These are phyloP conservation scores for Oryza meridionalis DNA, from an alignment of 176 grass and related monocot genomes.

Conservation along the genomic window DNA sequence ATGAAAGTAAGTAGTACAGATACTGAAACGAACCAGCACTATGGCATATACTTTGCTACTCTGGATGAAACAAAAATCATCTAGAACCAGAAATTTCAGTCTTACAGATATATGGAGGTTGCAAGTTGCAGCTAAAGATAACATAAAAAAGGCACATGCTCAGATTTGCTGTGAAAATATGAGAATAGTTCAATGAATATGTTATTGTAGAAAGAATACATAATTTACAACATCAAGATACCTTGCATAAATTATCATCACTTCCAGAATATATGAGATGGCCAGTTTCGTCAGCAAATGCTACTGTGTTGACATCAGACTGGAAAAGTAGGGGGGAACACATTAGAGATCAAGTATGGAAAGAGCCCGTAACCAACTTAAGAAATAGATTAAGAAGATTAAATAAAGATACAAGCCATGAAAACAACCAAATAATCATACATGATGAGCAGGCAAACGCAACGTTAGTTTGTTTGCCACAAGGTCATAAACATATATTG, in stretches of 20 bases:
- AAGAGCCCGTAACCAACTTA: conserved; percentile 21
- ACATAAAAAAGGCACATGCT: not conserved
- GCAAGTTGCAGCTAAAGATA: not conserved
- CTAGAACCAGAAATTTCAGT: not conserved
- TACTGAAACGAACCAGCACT: not conserved
- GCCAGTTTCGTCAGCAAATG: conserved; percentile 78
- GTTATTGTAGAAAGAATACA: conserved; percentile 4
- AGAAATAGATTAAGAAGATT: not conserved
- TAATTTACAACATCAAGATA: conserved; percentile 44
- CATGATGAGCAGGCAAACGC: conserved; percentile 73
- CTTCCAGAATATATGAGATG: conserved; percentile 90
- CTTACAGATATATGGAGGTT: conserved; percentile 11
- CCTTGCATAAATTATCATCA: conserved; percentile 87
- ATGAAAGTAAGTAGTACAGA: not conserved
- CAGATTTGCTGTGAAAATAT: conserved; percentile 4
- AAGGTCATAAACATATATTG: conserved; percentile 88
- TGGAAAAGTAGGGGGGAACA: conserved; percentile 36
- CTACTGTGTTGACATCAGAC: conserved; percentile 89
- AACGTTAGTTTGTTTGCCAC: conserved; percentile 64
- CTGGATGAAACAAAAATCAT: conserved; percentile 4
- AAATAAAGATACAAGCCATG: conserved; percentile 19
- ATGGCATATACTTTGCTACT: not conserved
- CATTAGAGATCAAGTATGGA: conserved; percentile 18
- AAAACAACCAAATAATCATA: conserved; percentile 49
- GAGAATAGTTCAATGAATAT: conserved; percentile 16